Evolutionary conservation across 163 green algal species (phyloP).

Genomic region (Volvox carteri): DNA sequence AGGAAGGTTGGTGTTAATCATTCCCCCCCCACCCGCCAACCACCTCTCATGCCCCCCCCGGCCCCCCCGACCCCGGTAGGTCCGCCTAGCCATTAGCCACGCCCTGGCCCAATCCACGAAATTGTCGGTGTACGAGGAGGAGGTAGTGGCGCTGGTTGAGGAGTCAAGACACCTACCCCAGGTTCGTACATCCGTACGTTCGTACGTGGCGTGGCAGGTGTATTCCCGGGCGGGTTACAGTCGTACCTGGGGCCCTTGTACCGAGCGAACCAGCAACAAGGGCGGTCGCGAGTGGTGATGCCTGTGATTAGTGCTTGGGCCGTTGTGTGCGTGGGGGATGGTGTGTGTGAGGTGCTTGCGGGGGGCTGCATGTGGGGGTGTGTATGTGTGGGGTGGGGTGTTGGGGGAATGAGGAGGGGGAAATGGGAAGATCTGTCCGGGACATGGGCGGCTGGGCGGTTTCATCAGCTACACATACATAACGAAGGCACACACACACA

Average conservation of each 20-base stretch:
- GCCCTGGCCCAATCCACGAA: constrained; percentile 79
- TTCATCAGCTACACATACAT: too few species aligned
- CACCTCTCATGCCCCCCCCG: not conserved
- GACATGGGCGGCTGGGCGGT: too few species aligned
- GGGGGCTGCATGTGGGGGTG: not conserved
- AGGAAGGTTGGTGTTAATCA: not conserved
- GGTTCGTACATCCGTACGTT: not conserved
- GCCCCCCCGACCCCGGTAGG: not conserved
- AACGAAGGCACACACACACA: too few species aligned
- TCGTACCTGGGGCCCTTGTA: too few species aligned
- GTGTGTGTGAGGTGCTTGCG: not conserved
- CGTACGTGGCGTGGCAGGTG: not conserved
- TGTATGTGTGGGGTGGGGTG: not conserved
- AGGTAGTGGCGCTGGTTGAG: constrained; percentile 65
- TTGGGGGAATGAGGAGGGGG: too few species aligned
- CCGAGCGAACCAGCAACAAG: too few species aligned
- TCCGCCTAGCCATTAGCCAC: constrained; percentile 66
- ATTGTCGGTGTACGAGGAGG: constrained; percentile 77
- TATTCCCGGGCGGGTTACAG: too few species aligned
- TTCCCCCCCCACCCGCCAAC: too few species aligned
- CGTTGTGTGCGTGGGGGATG: not conserved
- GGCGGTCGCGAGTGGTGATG: too few species aligned
- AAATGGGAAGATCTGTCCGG: too few species aligned
- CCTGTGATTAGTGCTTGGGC: too few species aligned
- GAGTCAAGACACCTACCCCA: constrained; percentile 51